Conservation (phyloP, 306 rosid species). For the Vigna nakashimae region DNA sequence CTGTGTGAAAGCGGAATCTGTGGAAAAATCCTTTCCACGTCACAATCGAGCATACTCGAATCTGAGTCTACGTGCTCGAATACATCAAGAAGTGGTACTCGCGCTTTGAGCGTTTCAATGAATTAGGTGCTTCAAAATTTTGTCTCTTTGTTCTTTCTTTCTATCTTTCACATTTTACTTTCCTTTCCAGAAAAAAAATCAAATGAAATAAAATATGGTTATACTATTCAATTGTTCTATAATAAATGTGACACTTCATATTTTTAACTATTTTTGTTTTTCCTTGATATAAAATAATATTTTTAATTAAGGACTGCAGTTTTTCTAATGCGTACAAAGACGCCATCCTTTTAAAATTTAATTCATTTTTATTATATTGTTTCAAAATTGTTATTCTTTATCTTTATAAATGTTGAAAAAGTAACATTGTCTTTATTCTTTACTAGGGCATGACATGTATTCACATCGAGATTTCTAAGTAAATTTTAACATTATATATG, state of each 20-base stretch:
- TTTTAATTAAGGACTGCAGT: neutral
- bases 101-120: neutral
- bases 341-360: too few relatives aligned
- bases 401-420: too few relatives aligned
- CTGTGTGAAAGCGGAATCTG: conserved; percentile 28
- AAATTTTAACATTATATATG: too few relatives aligned
- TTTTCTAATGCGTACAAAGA: too few relatives aligned
- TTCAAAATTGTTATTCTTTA: too few relatives aligned
- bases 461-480: too few relatives aligned
- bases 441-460: too few relatives aligned
- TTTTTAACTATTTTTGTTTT: neutral
- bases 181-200: neutral
- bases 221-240: neutral
- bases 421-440: too few relatives aligned
- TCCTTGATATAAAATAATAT: neutral
- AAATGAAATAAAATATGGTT: neutral
- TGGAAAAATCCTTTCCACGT: conserved; percentile 48
- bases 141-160: neutral
- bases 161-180: neutral
- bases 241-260: neutral
- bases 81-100: neutral
- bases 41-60: neutral
- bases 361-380: too few relatives aligned
- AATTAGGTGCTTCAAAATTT: neutral
- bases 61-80: conserved; percentile 37